phyloP scores from a whole-genome alignment of 768 basidiomycete genomes.

The Leccinum longicurvipes region DNA sequence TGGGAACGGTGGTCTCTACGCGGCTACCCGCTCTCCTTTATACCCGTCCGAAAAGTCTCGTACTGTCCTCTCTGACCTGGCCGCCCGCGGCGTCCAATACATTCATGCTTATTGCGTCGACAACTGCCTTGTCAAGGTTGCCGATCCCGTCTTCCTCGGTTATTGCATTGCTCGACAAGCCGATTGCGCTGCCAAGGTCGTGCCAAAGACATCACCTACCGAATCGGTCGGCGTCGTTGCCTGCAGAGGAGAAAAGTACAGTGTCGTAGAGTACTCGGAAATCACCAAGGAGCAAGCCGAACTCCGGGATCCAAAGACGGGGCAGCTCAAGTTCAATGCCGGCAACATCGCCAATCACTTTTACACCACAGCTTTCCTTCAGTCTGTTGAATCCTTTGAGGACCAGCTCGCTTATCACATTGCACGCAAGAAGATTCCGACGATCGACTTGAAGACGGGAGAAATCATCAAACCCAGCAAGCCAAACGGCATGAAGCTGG shows the following conservation, averaged over 20 bases:
- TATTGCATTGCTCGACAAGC: slow-evolving; percentile 87
- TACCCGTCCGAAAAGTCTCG: slow-evolving; percentile 52
- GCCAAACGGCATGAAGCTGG: slow-evolving; percentile 99
- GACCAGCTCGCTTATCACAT: slow-evolving; percentile 93
- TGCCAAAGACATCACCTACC: slow-evolving; percentile 79
- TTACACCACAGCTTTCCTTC: slow-evolving; percentile 86
- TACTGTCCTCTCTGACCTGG: slow-evolving; percentile 84
- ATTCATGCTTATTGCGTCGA: slow-evolving; percentile 97
- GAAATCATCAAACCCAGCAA: slow-evolving; percentile 71
- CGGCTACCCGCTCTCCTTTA: slow-evolving; percentile 81
- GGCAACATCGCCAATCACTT: slow-evolving; percentile 99
- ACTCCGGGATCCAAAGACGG: slow-evolving; percentile 60
- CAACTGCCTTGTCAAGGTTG: slow-evolving; percentile 97
- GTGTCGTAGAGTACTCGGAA: slow-evolving; percentile 97
- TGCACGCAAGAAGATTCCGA: slow-evolving; percentile 94
- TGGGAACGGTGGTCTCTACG: slow-evolving; percentile 96
- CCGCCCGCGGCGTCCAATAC: slow-evolving; percentile 72
- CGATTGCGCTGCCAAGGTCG: slow-evolving; percentile 94
- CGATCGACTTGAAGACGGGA: slow-evolving; percentile 69
- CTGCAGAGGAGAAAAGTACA: slow-evolving; percentile 74
- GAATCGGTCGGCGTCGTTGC: slow-evolving; percentile 97
- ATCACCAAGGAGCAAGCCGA: slow-evolving; percentile 87
- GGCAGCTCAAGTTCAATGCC: slow-evolving; percentile 86
- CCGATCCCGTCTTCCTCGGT: slow-evolving; percentile 95
- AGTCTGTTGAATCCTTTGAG: slow-evolving; percentile 77